Evolutionary conservation across 2,329 filamentous ascomycete species (phyloP), one percentile per base, ranked within the genome.

Genomic region (Paracoccidioides lutzii): DNA sequence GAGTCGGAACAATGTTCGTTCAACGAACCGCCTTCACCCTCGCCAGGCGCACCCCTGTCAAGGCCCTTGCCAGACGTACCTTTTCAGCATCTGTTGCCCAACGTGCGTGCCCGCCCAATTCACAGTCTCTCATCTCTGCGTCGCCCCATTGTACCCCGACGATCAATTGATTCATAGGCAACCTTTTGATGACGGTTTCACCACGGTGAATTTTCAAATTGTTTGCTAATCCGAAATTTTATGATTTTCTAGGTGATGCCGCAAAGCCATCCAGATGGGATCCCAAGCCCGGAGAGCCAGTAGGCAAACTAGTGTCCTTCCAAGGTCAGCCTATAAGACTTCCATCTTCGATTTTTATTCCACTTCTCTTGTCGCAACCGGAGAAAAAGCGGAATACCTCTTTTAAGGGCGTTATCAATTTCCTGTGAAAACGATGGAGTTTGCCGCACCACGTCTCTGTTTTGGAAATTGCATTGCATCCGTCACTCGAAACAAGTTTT

Each of bases 11-110:
- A 67, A 76, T 75, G 75, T 76, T 74, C 69, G 69, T 71, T 62
- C 71, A 71, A 67, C 74, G 72, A 64, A 71, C 72, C 63, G 73
- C 69, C 63, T 71, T 71, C 66, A 67, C 70, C 64, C 67, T 75
- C 60, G 74, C 71, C 55, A 69, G 71, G 69, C 74, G 73, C 64
- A 67, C 71, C 59, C 73, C 73, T 55, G 62, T 69, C 62, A 65
- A 71, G 63, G 67, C 71, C 59, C 57, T 74, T 61, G 67, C 71
- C 61, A 65, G 66, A 59, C 73, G 74, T 65, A 68, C 72, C 9
- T 76, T 76, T 65, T 71, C 73, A 56, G 71, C 73, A 52, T 71
- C 73, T 57, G 61, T 74, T 60, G 62, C 69, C 63, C 73, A 73
- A 65, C 66, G 74, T 76, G 74, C 63, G 74, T 76, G 63, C 66